Evolutionary conservation across 2,329 filamentous ascomycete genomes (phyloP).

Genomic region (Fusarium neocosmosporiellum): DNA sequence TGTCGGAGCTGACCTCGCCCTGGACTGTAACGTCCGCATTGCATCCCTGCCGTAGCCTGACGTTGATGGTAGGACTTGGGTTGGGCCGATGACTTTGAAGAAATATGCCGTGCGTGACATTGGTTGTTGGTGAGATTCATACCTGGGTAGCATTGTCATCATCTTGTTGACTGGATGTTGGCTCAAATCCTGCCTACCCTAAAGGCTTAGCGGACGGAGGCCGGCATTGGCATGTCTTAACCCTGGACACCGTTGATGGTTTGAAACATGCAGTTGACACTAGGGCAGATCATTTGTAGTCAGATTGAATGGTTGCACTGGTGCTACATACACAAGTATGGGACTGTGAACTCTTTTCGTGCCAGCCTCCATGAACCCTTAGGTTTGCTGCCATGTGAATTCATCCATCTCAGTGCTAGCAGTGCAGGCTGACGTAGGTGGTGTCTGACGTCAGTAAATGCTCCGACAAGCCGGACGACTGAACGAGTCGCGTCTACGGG

Average conservation of each 20-base stretch:
- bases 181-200: neutral
- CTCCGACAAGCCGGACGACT: neutral
- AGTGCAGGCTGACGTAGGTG: conserved; percentile 27
- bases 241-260: neutral
- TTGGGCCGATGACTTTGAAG: neutral
- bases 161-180: neutral
- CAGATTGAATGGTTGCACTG: neutral
- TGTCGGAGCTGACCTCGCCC: neutral
- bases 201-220: neutral
- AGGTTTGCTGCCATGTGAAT: neutral
- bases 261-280: neutral
- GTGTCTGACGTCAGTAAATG: conserved; percentile 27
- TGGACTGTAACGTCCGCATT: neutral
- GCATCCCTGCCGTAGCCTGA: neutral
- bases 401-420: neutral
- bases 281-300: neutral
- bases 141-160: neutral
- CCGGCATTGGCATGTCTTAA: neutral
- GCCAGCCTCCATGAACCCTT: neutral
- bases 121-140: neutral
- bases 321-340: neutral
- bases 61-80: neutral
- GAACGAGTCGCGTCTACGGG: neutral
- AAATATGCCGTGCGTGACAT: neutral
- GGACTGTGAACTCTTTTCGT: neutral